phyloP scores from a whole-genome alignment of 345 rosid species.

The Jatropha curcas region DNA sequence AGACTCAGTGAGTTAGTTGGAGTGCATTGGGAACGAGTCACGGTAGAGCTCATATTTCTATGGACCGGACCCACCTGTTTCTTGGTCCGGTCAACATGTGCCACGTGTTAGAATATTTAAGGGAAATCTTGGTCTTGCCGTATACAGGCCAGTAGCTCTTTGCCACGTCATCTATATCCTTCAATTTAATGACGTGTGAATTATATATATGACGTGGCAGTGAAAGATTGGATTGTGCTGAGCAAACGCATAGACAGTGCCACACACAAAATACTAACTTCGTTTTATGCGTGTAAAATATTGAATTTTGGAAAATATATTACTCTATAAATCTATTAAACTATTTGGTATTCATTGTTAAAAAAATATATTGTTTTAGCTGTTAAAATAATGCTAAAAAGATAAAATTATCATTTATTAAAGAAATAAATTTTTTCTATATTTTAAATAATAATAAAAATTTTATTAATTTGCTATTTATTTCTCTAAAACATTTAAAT shows the following conservation, averaged over 20 bases:
- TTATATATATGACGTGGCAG: background rate
- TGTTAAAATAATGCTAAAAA: too few relatives aligned
- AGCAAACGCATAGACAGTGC: background rate
- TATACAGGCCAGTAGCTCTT: background rate
- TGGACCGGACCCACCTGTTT: conserved; percentile 1
- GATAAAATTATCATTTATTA: too few relatives aligned
- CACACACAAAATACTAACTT: background rate
- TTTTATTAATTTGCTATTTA: too few relatives aligned
- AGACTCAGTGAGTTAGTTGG: background rate
- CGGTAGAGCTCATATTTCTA: background rate
- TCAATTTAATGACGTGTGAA: background rate
- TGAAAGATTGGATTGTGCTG: background rate
- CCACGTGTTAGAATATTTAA: background rate
- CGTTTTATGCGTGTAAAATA: too few relatives aligned
- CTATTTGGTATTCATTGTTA: too few relatives aligned
- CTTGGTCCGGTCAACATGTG: background rate
- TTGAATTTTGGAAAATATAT: too few relatives aligned
- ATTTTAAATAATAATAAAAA: too few relatives aligned
- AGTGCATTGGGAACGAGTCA: background rate
- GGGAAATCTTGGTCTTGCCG: background rate
- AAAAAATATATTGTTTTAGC: too few relatives aligned
- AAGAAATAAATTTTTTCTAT: too few relatives aligned
- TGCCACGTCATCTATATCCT: background rate
- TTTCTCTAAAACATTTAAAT: too few relatives aligned
- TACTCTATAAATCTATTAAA: too few relatives aligned